Evolutionary conservation across 805 yeast genomes (phyloP).

Genomic region (Spathaspora passalidarum): DNA sequence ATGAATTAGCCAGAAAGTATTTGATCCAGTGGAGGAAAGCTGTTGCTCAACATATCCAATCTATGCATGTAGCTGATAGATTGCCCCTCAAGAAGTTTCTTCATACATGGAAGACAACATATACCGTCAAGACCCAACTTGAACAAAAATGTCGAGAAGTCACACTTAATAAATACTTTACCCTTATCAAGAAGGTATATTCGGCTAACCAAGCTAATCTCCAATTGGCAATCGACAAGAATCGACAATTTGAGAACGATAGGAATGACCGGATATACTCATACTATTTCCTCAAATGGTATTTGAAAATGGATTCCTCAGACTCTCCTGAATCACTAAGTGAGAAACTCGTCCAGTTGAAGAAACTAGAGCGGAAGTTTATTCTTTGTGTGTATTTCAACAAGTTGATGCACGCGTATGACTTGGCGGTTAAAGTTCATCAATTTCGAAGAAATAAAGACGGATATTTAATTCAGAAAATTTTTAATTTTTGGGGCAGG

Average conservation of each 20-base stretch:
- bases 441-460: conserved; percentile 7
- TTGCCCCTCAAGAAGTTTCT: background rate
- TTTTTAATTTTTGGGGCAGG: conserved; percentile 16
- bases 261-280: background rate
- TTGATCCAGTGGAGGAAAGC: background rate
- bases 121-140: background rate
- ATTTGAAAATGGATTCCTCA: conserved; percentile 6
- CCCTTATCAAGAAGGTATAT: no score
- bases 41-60: background rate
- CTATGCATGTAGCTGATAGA: background rate
- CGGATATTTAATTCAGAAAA: conserved; percentile 5
- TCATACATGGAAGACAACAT: background rate
- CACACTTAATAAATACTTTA: background rate
- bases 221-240: background rate
- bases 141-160: background rate
- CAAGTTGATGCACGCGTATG: conserved; percentile 12
- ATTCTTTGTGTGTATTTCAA: conserved; percentile 12
- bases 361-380: conserved; percentile 14
- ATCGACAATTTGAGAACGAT: background rate
- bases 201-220: background rate
- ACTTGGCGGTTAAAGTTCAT: conserved; percentile 1
- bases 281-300: conserved; percentile 9
- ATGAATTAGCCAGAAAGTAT: background rate
- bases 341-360: conserved; percentile 12
- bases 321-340: background rate